A percentile compares a stretch with the other conserved stretches of the same genome.
Evolutionary conservation across 306 rosid species (phyloP).

Genomic region (Quercus alba): DNA sequence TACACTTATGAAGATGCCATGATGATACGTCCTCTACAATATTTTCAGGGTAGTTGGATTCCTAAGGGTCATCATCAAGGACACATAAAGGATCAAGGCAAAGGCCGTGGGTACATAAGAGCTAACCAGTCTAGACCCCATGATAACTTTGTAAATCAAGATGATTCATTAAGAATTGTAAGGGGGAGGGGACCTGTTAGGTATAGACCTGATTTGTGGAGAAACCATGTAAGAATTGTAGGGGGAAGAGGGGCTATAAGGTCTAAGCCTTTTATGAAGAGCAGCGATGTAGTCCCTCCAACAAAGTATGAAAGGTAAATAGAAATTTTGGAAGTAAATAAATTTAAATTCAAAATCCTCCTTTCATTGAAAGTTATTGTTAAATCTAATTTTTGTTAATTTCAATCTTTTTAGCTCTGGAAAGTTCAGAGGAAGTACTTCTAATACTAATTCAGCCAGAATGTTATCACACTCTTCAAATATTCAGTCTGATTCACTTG

Average conservation of each 20-base stretch:
- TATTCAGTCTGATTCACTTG: too few species aligned
- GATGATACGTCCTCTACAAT: not conserved
- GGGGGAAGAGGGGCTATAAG: constrained; percentile 15
- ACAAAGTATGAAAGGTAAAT: constrained; percentile 5
- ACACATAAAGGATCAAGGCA: constrained; percentile 8
- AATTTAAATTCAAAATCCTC: not conserved
- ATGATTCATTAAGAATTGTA: constrained; percentile 9
- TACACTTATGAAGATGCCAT: not conserved
- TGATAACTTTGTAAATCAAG: constrained; percentile 1
- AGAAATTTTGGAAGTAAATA: not conserved
- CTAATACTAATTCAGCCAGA: not conserved
- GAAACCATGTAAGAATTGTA: not conserved
- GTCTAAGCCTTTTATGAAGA: not conserved
- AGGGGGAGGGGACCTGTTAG: constrained; percentile 15
- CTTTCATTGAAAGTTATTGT: not conserved
- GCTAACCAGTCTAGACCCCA: not conserved
- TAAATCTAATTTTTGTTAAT: not conserved
- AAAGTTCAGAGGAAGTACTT: not conserved
- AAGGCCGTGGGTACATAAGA: not conserved
- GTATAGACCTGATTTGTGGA: not conserved
- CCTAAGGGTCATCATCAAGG: constrained; percentile 6
- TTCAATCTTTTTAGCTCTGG: not conserved
- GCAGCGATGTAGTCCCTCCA: not conserved
- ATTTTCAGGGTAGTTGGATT: constrained; percentile 11
- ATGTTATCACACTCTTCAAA: too few species aligned